Evolutionary conservation across 805 yeast genomes (phyloP).

Genomic region (Blastobotrys chiropterorum): DNA sequence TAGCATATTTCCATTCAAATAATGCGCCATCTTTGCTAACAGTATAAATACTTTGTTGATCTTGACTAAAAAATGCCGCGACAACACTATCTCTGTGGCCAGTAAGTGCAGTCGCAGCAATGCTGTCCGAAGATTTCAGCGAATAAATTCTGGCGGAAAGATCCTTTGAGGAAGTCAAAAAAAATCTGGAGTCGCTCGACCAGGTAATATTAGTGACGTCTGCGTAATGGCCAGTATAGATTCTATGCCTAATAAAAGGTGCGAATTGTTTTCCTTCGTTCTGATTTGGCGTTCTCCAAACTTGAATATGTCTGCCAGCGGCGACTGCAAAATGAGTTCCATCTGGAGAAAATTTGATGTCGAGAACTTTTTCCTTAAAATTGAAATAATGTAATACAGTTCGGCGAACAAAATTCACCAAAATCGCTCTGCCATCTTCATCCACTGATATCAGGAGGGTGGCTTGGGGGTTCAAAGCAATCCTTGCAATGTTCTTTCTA

Average conservation of each 20-base stretch:
- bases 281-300: conserved; percentile 85
- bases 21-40: conserved; percentile 93
- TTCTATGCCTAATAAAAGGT: conserved; percentile 85
- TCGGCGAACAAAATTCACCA: conserved; percentile 77
- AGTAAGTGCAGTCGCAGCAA: conserved; percentile 76
- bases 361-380: conserved; percentile 72
- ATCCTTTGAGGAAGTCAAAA: conserved; percentile 82
- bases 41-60: conserved; percentile 87
- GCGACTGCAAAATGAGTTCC: conserved; percentile 86
- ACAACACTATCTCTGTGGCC: conserved; percentile 91
- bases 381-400: conserved; percentile 91
- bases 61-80: conserved; percentile 78
- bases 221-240: conserved; percentile 88
- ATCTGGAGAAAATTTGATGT: conserved; percentile 79
- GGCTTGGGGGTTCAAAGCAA: conserved; percentile 79
- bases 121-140: conserved; percentile 58
- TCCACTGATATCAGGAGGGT: conserved; percentile 79
- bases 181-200: conserved; percentile 87
- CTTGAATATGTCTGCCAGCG: conserved; percentile 72
- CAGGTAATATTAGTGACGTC: conserved; percentile 75
- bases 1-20: conserved; percentile 83
- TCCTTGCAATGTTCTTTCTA: conserved; percentile 68
- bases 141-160: conserved; percentile 84
- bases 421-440: conserved; percentile 85
- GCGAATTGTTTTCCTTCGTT: conserved; percentile 89